Conservation (phyloP, 805 yeast genomes). For the Schizosaccharomyces lindneri region DNA sequence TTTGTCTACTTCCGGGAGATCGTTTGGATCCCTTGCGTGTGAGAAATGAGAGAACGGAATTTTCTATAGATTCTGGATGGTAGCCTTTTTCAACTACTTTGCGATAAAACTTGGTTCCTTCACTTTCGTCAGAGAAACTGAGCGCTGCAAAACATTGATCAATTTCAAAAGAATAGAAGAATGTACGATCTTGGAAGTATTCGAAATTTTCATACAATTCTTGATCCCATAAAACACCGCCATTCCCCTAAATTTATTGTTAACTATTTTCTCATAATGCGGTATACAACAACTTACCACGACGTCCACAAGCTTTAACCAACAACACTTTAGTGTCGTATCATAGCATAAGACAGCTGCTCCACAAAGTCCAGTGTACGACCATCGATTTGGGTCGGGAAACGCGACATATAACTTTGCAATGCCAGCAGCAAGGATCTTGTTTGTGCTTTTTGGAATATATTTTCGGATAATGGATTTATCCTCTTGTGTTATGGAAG, state of each 20-base stretch:
- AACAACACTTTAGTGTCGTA: slow-evolving; percentile 79
- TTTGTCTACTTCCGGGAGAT: neutral
- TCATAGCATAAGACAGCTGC: slow-evolving; percentile 77
- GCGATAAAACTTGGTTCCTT: slow-evolving; percentile 67
- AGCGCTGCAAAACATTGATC: slow-evolving; percentile 77
- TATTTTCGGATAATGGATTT: slow-evolving; percentile 76
- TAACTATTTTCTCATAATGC: neutral
- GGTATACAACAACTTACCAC: neutral
- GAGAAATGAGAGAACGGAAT: neutral
- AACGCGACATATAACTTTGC: slow-evolving; percentile 76
- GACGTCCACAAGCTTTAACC: slow-evolving; percentile 70
- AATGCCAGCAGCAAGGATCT: slow-evolving; percentile 70
- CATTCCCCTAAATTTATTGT: slow-evolving; percentile 23
- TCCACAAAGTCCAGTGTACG: slow-evolving; percentile 69
- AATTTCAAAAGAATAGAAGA: slow-evolving; percentile 81
- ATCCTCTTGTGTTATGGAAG: slow-evolving; percentile 28
- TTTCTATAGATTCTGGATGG: neutral
- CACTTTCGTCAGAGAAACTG: slow-evolving; percentile 66
- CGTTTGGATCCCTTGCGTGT: neutral
- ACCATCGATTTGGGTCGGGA: slow-evolving; percentile 64
- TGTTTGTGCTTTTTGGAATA: slow-evolving; percentile 68
- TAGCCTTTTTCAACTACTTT: slow-evolving; percentile 51
- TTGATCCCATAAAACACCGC: slow-evolving; percentile 93
- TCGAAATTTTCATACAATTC: slow-evolving; percentile 71
- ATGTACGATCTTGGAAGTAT: slow-evolving; percentile 81